Conservation (phyloP, 495 filamentous ascomycete genomes). For the Baudoinia panamericana region DNA sequence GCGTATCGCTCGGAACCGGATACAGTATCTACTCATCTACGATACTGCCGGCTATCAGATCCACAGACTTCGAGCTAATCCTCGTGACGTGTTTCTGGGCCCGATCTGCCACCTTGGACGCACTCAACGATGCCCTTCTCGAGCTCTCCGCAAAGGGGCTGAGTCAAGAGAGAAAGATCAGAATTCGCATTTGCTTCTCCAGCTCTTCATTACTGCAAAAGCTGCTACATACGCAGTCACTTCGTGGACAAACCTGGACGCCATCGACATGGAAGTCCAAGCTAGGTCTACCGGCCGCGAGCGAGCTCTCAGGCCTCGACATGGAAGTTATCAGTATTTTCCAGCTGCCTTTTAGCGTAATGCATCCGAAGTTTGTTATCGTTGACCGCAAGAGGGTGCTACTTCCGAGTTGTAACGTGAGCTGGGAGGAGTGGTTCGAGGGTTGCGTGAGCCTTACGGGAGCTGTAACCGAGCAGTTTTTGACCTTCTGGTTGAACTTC, state of each 20-base stretch:
- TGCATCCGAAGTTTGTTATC: conserved; percentile 66
- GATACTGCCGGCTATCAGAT: conserved; percentile 42
- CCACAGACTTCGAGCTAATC: conserved; percentile 48
- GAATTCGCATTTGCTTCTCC: conserved; percentile 51
- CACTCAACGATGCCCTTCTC: conserved; percentile 37
- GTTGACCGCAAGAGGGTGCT: conserved; percentile 48
- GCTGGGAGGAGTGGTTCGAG: conserved; percentile 66
- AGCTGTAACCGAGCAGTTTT: conserved; percentile 38
- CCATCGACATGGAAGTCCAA: conserved; percentile 40
- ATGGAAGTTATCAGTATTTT: conserved; percentile 57
- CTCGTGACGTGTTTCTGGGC: conserved; percentile 73
- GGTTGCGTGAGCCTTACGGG: conserved; percentile 50
- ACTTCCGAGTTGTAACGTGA: conserved; percentile 60
- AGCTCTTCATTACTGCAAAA: conserved; percentile 55
- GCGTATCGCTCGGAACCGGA: conserved; percentile 46
- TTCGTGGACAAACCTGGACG: conserved; percentile 43
- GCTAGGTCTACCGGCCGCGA: conserved; percentile 45
- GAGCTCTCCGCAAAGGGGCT: conserved; percentile 36
- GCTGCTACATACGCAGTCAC: conserved; percentile 47
- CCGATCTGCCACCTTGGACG: conserved; percentile 38
- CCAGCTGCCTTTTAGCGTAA: conserved; percentile 57
- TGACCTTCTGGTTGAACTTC: conserved; percentile 45
- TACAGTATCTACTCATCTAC: conserved; percentile 36
- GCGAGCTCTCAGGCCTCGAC: conserved; percentile 44
- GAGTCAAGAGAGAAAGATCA: conserved; percentile 27